phyloP scores from a whole-genome alignment of 2,329 filamentous ascomycete genomes.

The Cylindrodendrum hubeiense region DNA sequence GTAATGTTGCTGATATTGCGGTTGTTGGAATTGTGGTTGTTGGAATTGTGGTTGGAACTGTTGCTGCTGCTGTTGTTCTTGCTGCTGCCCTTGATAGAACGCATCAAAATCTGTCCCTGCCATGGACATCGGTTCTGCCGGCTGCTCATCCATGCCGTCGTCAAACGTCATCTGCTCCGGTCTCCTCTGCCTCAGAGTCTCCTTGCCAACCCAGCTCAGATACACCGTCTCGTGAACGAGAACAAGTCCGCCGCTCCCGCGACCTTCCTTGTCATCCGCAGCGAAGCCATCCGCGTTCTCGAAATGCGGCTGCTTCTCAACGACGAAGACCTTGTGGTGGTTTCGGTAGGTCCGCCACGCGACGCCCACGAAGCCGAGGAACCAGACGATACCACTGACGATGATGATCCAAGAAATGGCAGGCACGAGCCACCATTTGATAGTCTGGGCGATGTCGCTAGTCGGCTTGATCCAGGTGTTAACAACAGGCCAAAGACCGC shows the following conservation, averaged over 20 bases:
- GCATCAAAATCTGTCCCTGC: constrained; percentile 44
- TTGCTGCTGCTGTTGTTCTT: constrained; percentile 17
- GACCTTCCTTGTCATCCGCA: constrained; percentile 29
- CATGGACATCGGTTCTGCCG: constrained; percentile 24
- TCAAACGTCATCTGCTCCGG: constrained; percentile 21
- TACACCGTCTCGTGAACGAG: constrained; percentile 54
- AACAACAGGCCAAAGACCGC: constrained; percentile 49
- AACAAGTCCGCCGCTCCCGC: constrained; percentile 44
- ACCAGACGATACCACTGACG: constrained; percentile 46
- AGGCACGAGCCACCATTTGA: constrained; percentile 49
- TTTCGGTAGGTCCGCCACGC: constrained; percentile 46
- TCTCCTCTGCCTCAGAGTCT: constrained; percentile 38
- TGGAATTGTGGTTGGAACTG: not conserved
- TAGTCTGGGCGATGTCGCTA: constrained; percentile 5
- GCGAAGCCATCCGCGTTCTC: constrained; percentile 42
- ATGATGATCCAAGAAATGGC: constrained; percentile 48
- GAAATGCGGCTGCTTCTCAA: constrained; percentile 51
- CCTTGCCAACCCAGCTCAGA: constrained; percentile 49
- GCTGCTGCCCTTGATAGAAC: constrained; percentile 32
- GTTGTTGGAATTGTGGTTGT: not conserved
- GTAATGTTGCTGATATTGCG: constrained; percentile 15
- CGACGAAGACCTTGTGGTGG: constrained; percentile 48
- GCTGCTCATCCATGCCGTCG: constrained; percentile 10
- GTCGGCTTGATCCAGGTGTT: constrained; percentile 48
- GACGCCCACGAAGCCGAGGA: constrained; percentile 49